Base-by-base conservation (phyloP, 805 yeast genomes). In the Isabelozyma rhagii region DNA sequence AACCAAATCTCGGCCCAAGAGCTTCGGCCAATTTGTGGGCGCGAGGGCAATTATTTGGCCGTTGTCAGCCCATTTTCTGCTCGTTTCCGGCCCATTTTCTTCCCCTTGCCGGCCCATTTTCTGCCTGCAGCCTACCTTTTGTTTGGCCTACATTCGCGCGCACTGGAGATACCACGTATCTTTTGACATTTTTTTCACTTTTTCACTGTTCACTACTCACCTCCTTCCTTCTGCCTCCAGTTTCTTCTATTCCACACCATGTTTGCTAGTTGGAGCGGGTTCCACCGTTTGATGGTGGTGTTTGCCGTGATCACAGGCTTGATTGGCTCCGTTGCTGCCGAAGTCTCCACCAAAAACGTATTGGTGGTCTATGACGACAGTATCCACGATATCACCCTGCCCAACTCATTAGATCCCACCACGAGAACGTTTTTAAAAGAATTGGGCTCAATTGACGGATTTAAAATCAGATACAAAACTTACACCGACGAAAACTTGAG, bases 351-450 rank as follows among this genome's bases (percentile, higher is more conserved):
- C 9, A 14, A 13, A 14, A 5, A 54, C 38, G 66, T 67, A 8
- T 66, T 74, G 57, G 65, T 73, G 5, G 60, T 72, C 13, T 67
- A 62, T 53, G 78, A 74, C 50, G 55, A 71, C 7, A 57, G 50
- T 39, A 48, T 60, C 43, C 48, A 59, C 47, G 61, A 63, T 49
- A 55, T 67, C 38, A 47, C 36, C 36, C 36, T 31, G 36, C 36
- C 36, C n/a, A 31, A 31, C 4, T 31, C 36, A 9, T 31, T 31
- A 13, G 36, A 31, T 5, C 8, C 36, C 36, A 31, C 36, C 36
- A 31, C 36, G 3, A 31, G 36, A 31, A 43, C 53, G 43, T 59
- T 67, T 49, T 47, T 68, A 15, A 57, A 56, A 29, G 55, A 57
- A 45, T 59, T 72, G 43, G 52, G 60, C 28, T 47, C 50, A 8